Evolutionary conservation across 345 rosid species (phyloP), one percentile per base, ranked within the genome.

Genomic region (Chamaenerion angustifolium): DNA sequence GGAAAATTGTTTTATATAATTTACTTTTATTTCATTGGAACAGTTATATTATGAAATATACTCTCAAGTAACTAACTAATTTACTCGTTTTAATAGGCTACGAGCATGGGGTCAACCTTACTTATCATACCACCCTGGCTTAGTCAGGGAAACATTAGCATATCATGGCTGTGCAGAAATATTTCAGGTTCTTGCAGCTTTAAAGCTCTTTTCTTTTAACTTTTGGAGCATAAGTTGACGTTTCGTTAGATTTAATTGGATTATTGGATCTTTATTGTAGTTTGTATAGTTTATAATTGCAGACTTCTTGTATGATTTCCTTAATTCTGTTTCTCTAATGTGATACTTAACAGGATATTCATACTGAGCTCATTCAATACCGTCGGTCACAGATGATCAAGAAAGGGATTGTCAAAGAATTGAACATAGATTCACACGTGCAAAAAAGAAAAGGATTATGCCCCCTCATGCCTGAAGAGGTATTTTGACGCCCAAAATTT

Each of bases 391-490:
- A 81, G 63, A 65, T 93, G 95, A 88, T 93, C 68, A 82, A 69
- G 75, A 83, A 75, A 64, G 94, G 76, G 60, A 60, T 88, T 56
- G 51, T 88, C 65, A 68, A 64, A 54, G 69, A 76, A 54, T 66
- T 81, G 47, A 68, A 52, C 21, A 68, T 83, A 8, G 79, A 85
- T 45, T 93, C 99, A 3, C 84, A 46, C 67, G 55, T 68, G 55
- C 92, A 69, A 12, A 82, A 83, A 73, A 89, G 70, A 58, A 81
- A 77, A 59, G 99, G 99, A 46, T 76, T 80, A 50, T 93, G 99
- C 58, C 97, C 99, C 19, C 83, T 93, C 44, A 80, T 81, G 88
- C 99, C 99, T 48, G 99, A 88, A 78, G 95, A 88, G 94, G 99
- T 93, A 62, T 23, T 60, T 31, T 10, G 14, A 21, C 15, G 25